Evolutionary conservation across 805 yeast genomes (phyloP).

Genomic region (Clavispora fructus): DNA sequence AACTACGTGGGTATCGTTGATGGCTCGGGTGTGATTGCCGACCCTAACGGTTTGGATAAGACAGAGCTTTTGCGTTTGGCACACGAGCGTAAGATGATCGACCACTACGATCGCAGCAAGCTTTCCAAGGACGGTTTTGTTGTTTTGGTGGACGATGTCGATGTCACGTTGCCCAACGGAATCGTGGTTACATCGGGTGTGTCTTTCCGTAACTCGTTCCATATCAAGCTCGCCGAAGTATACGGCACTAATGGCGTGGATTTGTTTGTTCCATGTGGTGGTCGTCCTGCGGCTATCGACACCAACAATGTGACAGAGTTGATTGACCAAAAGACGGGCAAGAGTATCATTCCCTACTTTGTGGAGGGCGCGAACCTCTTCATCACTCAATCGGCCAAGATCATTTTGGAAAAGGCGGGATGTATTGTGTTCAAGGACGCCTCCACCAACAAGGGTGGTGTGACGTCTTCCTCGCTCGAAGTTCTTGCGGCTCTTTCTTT

Average conservation of each 20-base stretch:
- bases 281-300: constrained; percentile 95
- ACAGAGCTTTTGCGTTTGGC: constrained; percentile 77
- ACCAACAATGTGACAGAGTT: constrained; percentile 70
- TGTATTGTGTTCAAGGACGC: constrained; percentile 89
- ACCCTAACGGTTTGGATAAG: constrained; percentile 84
- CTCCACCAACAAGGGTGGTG: constrained; percentile 97
- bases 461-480: constrained; percentile 92
- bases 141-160: constrained; percentile 80
- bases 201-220: constrained; percentile 86
- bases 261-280: constrained; percentile 97
- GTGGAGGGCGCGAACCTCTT: constrained; percentile 98
- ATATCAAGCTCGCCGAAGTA: constrained; percentile 61
- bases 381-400: constrained; percentile 89
- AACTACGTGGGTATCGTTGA: constrained; percentile 84
- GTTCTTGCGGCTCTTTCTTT: constrained; percentile 91
- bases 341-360: constrained; percentile 73
- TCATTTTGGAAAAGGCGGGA: constrained; percentile 82
- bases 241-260: constrained; percentile 60
- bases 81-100: constrained; percentile 66
- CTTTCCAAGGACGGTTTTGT: constrained; percentile 74
- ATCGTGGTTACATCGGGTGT: constrained; percentile 74
- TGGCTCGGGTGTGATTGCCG: constrained; percentile 93
- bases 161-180: constrained; percentile 75
- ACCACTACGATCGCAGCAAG: constrained; percentile 58
- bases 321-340: constrained; percentile 71